Percentiles rank a stretch among this genome's conserved stretches.
phyloP scores from a whole-genome alignment of 208 protist species.

The Leishmania turanica region DNA sequence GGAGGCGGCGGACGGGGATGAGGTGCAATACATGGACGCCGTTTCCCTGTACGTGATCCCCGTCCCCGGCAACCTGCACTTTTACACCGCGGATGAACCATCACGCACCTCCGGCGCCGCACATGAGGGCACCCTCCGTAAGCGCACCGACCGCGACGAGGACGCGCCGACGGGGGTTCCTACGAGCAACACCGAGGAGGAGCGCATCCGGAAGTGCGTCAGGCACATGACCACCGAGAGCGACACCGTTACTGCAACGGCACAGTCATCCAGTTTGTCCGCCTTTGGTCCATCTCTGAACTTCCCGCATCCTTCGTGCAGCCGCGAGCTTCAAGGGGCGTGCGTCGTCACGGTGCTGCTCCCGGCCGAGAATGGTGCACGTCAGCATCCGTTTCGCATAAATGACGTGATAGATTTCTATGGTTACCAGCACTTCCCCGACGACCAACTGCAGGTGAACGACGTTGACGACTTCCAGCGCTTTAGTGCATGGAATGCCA shows the following conservation, averaged over 20 bases:
- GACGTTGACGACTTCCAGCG: slow-evolving; percentile 47
- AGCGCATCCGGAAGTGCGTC: slow-evolving; percentile 1
- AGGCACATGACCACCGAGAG: not conserved
- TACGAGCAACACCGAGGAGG: not conserved
- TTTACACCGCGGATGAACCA: slow-evolving; percentile 42
- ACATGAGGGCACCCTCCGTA: slow-evolving; percentile 1
- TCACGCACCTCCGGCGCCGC: slow-evolving; percentile 11
- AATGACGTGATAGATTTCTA: slow-evolving; percentile 84
- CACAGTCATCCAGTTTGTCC: not conserved
- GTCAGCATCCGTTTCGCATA: slow-evolving; percentile 33
- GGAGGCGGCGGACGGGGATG: not conserved
- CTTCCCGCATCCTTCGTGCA: slow-evolving; percentile 28
- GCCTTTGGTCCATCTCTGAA: slow-evolving; percentile 19
- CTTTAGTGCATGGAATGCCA: slow-evolving; percentile 63
- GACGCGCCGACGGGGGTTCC: not conserved
- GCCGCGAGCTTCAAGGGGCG: slow-evolving; percentile 16
- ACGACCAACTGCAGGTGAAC: slow-evolving; percentile 26
- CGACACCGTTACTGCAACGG: not conserved
- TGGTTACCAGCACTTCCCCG: slow-evolving; percentile 55
- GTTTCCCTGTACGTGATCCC: slow-evolving; percentile 76
- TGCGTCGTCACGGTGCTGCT: slow-evolving; percentile 41
- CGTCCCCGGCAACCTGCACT: slow-evolving; percentile 74
- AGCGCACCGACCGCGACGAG: slow-evolving; percentile 19
- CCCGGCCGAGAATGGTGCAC: not conserved
- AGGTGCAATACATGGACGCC: slow-evolving; percentile 55